Base-by-base conservation (phyloP, 345 rosid genomes). In the Carallia pectinifolia region DNA sequence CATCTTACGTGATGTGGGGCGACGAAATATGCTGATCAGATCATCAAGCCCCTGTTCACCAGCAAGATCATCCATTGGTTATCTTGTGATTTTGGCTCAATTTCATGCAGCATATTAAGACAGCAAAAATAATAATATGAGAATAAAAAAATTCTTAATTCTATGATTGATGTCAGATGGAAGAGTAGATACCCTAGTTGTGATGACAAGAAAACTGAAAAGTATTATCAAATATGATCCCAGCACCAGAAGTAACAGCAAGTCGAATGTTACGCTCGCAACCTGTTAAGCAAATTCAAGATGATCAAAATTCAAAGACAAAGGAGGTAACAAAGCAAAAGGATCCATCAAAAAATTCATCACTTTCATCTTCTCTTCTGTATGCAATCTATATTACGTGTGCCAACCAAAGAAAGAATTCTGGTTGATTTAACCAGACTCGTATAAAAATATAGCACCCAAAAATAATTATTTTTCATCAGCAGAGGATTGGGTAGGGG, bases 211-310 rank as follows among this genome's bases (percentile, higher is more conserved):
- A 77, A 95, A 92, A 76, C 97, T 87, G 84, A 92, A 95, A 55
- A 95, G 96, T 58, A 86, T 82, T 67, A 92, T 92, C 77, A 95
- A 82, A 75, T 95, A 95, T 1, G 97, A 95, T 74, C 97, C 97
- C 84, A 95, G 68, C 61, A 84, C 97, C 59, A 92, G 87, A 75
- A 95, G 99, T 82, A 92, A 77, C 72, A 95, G 83, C 83, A 95
- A 85, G 86, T 95, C 97, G 34, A 92, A 95, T 8, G 99, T 95
- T 75, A 95, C 99, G 67, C 99, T 95, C 58, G 99, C 97, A 77
- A 95, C 99, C 99, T 95, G 93, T 72, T 67, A 70, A 74, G 44
- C n/a, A 53, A 50, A 58, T 71, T 64, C 37, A 12, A 62, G 61
- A 33, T 29, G 23, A 68, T 74, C 62, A 65, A 16, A 29, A 62